Base-by-base conservation (phyloP, 2,329 filamentous ascomycete genomes). In the Phialocephala sp. region DNA sequence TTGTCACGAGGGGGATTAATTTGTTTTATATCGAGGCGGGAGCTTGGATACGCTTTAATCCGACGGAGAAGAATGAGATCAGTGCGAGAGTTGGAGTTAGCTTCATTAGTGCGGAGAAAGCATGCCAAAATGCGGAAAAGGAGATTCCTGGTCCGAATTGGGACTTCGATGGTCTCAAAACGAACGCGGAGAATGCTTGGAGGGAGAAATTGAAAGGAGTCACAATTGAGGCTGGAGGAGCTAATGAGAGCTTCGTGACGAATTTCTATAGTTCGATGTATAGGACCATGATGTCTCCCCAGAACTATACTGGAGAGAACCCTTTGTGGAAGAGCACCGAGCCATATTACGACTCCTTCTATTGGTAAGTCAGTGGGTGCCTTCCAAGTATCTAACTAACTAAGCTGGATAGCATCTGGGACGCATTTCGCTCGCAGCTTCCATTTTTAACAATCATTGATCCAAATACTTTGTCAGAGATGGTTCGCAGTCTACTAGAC, bases 291-390 rank as follows among this genome's bases (percentile, higher is more conserved):
- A 85, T 91, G 68, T 88, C 85, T 59, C 89, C 89, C 2, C 89
- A 91, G 71, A 89, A 92, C 69, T 91, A 91, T 69, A 91, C 89
- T 0, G 88, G 88, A 0, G 90, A 92, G 73, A 92, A 92, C 62
- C 88, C 89, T 0, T 73, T 87, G 0, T 92, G 89, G 88, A 69
- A 83, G 4, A 88, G 84, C 56, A 80, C 80, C 1, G 88, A 91
- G 75, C 89, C 89, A 1, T 92, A 92, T 72, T 92, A 89, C 72
- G 90, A 92, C 75, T 91, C 88, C 0, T 91, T 89, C 71, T 75
- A 75, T 39, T 75, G 73, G 50, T 52, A 52, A 32, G 24, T 54
- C 71, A 59, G 47, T 58, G 43, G 14, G 79, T 14, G 84, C 85
- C 2, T 58, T 39, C 20, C 6, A 56, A 54, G 27, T 15, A 4